Base-by-base conservation (phyloP, 345 rosid species). In the Camelina neglecta region DNA sequence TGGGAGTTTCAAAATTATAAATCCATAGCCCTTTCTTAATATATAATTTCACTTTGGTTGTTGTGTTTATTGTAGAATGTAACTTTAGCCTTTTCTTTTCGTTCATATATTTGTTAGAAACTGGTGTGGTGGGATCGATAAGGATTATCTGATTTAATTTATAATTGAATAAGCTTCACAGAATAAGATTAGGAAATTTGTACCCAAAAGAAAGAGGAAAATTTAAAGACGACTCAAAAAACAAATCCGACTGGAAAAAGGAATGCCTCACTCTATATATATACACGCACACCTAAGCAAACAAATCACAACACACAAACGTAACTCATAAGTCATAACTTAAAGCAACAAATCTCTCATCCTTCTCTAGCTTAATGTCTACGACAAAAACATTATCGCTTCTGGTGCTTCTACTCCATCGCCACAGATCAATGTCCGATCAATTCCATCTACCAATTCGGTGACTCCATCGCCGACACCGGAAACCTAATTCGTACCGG, bases 381-480 rank as follows among this genome's bases (percentile, higher is more conserved):
- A 42, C 62, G 41, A 63, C 26, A 11, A 64, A 64, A 42, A 16
- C 71, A 12, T 42, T 42, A 63, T 42, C 64, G 16, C 38, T 44
- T 73, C 41, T 73, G 1, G 39, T 73, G 35, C 42, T 73, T 73
- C 2, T 73, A 0, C 21, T 69, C 33, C n/a, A n/a, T n/a, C 10
- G 62, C 68, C 16, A 42, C 47, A 1, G 16, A 31, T 5, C 63
- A 18, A 36, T 76, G 75, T 44, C 39, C 47, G 1, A 29, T 76
- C 65, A 51, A 44, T 7, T 69, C 80, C 16, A 69, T 76, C 63
- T 69, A 69, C 59, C 75, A 76, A 18, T 70, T 76, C 56, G 75
- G 80, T 23, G 80, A 69, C 64, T 76, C 80, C 12, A 76, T 69
- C 11, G 24, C 80, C 18, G 80, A 76, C 75, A 76, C 80, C 1